Evolutionary conservation across 176 grass and related monocot genomes (phyloP).

Genomic region (Chloris gayana): DNA sequence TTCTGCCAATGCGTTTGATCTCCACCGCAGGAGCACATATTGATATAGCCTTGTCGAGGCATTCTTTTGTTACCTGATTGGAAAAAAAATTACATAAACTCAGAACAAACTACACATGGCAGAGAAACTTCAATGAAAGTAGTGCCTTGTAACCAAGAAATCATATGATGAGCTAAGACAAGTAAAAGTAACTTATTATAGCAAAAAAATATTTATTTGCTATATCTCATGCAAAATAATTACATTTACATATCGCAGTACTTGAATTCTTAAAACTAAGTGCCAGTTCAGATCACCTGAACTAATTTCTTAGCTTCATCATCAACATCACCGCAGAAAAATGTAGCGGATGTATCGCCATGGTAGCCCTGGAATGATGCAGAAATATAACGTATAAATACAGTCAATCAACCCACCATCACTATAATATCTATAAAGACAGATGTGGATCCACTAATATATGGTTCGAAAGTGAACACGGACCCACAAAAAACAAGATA

Average conservation of each 20-base stretch:
- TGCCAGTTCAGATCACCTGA: slow-evolving; percentile 54
- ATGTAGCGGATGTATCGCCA: slow-evolving; percentile 95
- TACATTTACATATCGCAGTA: slow-evolving; percentile 15
- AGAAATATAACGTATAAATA: slow-evolving; percentile 14
- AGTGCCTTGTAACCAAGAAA: slow-evolving; percentile 6
- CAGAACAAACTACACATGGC: slow-evolving; percentile 17
- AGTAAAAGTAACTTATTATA: slow-evolving; percentile 14
- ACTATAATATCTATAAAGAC: neutral
- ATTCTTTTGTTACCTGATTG: slow-evolving; percentile 85
- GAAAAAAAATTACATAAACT: slow-evolving; percentile 28
- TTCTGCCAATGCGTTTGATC: slow-evolving; percentile 80
- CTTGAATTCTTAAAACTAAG: slow-evolving; percentile 10
- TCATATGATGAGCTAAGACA: neutral
- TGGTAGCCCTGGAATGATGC: slow-evolving; percentile 81
- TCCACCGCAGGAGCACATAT: slow-evolving; percentile 92
- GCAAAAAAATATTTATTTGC: neutral
- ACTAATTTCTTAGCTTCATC: slow-evolving; percentile 89
- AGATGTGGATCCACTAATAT: slow-evolving; percentile 12
- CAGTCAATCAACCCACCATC: slow-evolving; percentile 20
- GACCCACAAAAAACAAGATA: neutral
- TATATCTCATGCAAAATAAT: slow-evolving; percentile 7
- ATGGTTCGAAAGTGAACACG: neutral
- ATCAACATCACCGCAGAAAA: slow-evolving; percentile 84
- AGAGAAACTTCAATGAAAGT: slow-evolving; percentile 11
- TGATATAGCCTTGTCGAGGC: slow-evolving; percentile 84